phyloP scores from a whole-genome alignment of 331 rosid species.

The Spiraea crenata region DNA sequence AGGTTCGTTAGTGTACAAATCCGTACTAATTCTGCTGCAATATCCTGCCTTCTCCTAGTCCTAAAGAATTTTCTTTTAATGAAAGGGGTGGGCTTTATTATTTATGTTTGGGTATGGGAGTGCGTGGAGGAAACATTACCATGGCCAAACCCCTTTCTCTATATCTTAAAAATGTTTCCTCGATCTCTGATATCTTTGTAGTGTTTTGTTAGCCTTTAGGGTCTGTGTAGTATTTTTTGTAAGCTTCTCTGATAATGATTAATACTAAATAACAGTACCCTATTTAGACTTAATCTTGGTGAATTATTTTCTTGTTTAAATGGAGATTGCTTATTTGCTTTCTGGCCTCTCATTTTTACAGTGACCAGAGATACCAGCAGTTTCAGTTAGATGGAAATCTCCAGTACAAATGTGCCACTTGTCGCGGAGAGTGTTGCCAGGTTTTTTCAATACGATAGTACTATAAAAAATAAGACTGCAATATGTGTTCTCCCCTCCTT shows the following conservation, averaged over 20 bases:
- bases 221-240: background rate
- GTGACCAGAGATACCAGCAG: slow-evolving; percentile 88
- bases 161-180: background rate
- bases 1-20: slow-evolving; percentile 47
- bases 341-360: slow-evolving; percentile 35
- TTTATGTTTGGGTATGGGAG: background rate
- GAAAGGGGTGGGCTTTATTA: too few relatives aligned
- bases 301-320: background rate
- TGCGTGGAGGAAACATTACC: background rate
- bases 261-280: too few relatives aligned
- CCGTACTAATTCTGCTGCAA: background rate
- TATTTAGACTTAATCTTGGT: background rate
- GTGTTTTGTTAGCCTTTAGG: background rate
- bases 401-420: slow-evolving; percentile 89
- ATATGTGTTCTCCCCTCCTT: background rate
- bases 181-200: too few relatives aligned
- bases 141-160: background rate
- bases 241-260: too few relatives aligned
- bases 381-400: slow-evolving; percentile 94
- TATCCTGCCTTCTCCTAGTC: background rate
- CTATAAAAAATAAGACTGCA: background rate
- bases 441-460: slow-evolving; percentile 27
- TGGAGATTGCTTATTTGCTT: slow-evolving; percentile 26
- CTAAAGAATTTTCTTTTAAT: too few relatives aligned
- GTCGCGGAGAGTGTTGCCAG: slow-evolving; percentile 98